Conservation (phyloP, 192 early-diverging fungal species). For the Gryganskiella cystojenkinii region DNA sequence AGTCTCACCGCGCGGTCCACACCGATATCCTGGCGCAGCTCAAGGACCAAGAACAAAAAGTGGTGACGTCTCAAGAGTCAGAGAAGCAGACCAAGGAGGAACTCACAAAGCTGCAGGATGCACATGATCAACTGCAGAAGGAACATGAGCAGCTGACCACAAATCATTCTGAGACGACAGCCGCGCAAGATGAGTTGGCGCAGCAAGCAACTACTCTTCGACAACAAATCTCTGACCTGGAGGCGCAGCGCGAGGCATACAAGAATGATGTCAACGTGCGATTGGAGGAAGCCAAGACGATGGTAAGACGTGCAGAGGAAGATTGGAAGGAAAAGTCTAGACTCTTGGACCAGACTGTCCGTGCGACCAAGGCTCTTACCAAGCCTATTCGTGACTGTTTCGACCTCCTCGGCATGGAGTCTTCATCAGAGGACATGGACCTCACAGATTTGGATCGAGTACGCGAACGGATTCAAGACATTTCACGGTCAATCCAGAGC, state of each 20-base stretch:
- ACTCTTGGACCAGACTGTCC: constrained; percentile 33
- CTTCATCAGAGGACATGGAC: neutral
- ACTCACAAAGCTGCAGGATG: constrained; percentile 1
- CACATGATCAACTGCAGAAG: constrained; percentile 7
- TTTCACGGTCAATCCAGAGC: constrained; percentile 15
- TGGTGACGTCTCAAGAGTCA: neutral
- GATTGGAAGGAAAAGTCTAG: constrained; percentile 50
- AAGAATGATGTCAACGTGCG: constrained; percentile 37
- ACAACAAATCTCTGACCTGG: constrained; percentile 36
- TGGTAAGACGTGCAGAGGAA: constrained; percentile 38
- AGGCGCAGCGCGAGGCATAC: constrained; percentile 33
- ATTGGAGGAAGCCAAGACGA: constrained; percentile 41
- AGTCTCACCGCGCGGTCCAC: constrained; percentile 41
- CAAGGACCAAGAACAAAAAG: constrained; percentile 26
- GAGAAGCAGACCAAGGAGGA: constrained; percentile 8
- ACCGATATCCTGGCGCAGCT: constrained; percentile 35
- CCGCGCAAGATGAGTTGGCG: constrained; percentile 31
- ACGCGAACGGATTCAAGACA: constrained; percentile 8
- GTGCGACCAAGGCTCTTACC: constrained; percentile 17
- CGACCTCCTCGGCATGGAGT: constrained; percentile 6
- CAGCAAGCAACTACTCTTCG: constrained; percentile 29
- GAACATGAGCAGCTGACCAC: constrained; percentile 12
- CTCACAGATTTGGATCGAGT: constrained; percentile 17
- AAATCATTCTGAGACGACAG: constrained; percentile 1
- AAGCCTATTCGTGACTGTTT: constrained; percentile 26